These are phyloP conservation scores for Claviceps maximensis DNA, from an alignment of 2,329 filamentous ascomycete species.

Conservation along the genomic window DNA sequence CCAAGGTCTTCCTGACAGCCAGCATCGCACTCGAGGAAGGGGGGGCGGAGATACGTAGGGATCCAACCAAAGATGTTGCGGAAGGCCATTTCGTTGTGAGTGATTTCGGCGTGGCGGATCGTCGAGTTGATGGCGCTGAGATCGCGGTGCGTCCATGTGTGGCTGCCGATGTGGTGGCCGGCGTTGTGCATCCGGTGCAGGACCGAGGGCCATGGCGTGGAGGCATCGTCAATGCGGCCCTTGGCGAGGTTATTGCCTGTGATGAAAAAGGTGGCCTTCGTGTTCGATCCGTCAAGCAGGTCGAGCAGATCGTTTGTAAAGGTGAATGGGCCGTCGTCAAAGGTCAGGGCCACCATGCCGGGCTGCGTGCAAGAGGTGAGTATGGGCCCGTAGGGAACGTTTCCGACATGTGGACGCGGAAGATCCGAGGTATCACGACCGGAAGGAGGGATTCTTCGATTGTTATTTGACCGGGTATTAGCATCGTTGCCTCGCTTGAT, in stretches of 20 bases:
- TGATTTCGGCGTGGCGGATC: slow-evolving; percentile 25
- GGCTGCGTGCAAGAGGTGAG: slow-evolving; percentile 23
- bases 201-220: slow-evolving; percentile 21
- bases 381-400: slow-evolving; percentile 20
- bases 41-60: slow-evolving; percentile 31
- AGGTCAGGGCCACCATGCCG: slow-evolving; percentile 30
- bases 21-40: slow-evolving; percentile 30
- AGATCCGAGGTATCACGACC: slow-evolving; percentile 20
- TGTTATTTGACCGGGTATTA: neutral
- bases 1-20: slow-evolving; percentile 24
- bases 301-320: slow-evolving; percentile 30
- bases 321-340: slow-evolving; percentile 32
- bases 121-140: slow-evolving; percentile 23
- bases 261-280: slow-evolving; percentile 29
- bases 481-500: neutral
- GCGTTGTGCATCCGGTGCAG: slow-evolving; percentile 26
- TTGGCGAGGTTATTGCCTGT: slow-evolving; percentile 28
- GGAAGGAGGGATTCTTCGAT: slow-evolving; percentile 17
- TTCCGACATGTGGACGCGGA: slow-evolving; percentile 18
- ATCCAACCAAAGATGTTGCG: slow-evolving; percentile 27
- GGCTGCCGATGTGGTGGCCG: slow-evolving; percentile 33
- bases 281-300: slow-evolving; percentile 16
- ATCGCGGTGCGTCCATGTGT: slow-evolving; percentile 34
- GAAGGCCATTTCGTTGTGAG: slow-evolving; percentile 31
- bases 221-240: slow-evolving; percentile 25